Percentiles rank a stretch among this genome's conserved stretches.
Evolutionary conservation across 345 rosid genomes (phyloP).

Genomic region (Hypericum androsaemum): DNA sequence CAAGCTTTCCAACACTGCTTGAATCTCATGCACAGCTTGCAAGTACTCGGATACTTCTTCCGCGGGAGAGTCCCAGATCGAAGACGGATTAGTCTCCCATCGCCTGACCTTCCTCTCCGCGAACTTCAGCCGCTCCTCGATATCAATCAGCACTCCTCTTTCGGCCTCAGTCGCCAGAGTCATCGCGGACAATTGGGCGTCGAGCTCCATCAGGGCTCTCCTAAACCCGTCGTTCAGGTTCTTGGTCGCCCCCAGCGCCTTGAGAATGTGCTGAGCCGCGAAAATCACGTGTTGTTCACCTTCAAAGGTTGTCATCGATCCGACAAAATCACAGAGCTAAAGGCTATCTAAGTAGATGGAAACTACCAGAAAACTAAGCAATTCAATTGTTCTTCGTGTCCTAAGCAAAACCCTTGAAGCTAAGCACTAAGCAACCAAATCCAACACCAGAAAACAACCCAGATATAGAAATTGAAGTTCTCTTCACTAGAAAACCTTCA

Average conservation of each 20-base stretch:
- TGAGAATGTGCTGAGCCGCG: slow-evolving; percentile 47
- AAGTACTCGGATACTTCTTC: slow-evolving; percentile 36
- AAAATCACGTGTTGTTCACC: slow-evolving; percentile 56
- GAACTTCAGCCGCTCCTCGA: slow-evolving; percentile 32
- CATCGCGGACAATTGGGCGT: slow-evolving; percentile 38
- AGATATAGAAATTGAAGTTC: too few relatives aligned
- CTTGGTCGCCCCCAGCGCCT: slow-evolving; percentile 41
- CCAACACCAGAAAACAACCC: too few relatives aligned
- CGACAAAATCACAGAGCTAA: too few relatives aligned
- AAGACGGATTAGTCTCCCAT: slow-evolving; percentile 42
- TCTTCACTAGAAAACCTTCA: too few relatives aligned
- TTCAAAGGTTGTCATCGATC: slow-evolving; percentile 23
- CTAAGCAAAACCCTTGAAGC: too few relatives aligned
- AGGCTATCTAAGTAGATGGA: too few relatives aligned
- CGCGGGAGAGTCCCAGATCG: slow-evolving; percentile 46
- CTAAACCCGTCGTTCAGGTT: slow-evolving; percentile 40
- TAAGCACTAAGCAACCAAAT: too few relatives aligned
- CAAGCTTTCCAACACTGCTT: slow-evolving; percentile 23
- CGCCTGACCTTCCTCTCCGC: slow-evolving; percentile 34
- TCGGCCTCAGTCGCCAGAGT: slow-evolving; percentile 21
- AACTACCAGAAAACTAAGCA: too few relatives aligned
- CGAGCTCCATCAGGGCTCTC: slow-evolving; percentile 38
- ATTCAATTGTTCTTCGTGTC: too few relatives aligned
- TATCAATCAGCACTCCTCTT: slow-evolving; percentile 24
- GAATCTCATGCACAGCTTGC: slow-evolving; percentile 42